Evolutionary conservation across 345 rosid genomes (phyloP).

Genomic region (Eucalyptus fibrosa): DNA sequence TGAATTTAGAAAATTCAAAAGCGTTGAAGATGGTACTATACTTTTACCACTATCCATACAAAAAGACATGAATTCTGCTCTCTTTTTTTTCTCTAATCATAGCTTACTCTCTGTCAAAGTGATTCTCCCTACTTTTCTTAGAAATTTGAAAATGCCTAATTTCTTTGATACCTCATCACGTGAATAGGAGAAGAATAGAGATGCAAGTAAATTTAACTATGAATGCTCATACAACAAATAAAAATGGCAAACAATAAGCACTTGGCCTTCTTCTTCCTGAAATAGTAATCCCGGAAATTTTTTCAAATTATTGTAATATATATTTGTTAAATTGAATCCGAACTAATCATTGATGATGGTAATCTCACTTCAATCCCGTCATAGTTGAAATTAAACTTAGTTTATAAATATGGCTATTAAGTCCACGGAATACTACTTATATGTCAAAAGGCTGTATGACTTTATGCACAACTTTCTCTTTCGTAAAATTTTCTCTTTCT

Average conservation of each 20-base stretch:
- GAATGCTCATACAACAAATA: not conserved
- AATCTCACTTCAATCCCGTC: not conserved
- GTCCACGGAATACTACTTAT: not conserved
- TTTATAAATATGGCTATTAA: not conserved
- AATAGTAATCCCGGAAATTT: not conserved
- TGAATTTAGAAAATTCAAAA: not conserved
- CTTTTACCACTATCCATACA: not conserved
- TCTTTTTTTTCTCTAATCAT: not conserved
- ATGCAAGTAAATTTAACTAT: not conserved
- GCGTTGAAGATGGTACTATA: not conserved
- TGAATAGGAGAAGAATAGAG: not conserved
- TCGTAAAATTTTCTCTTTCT: not conserved
- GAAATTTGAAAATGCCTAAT: not conserved
- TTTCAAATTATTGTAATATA: not conserved
- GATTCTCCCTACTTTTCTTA: not conserved
- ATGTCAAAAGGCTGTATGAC: not conserved
- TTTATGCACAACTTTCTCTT: not conserved
- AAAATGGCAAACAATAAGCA: not conserved
- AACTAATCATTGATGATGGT: not conserved
- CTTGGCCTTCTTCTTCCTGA: not conserved
- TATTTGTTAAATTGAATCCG: not conserved
- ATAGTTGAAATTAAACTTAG: not conserved
- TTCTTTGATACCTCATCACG: not conserved
- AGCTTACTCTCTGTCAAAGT: not conserved
- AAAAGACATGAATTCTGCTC: not conserved